Evolutionary conservation across 2,329 filamentous ascomycete species (phyloP).

Genomic region (Arthrinium puccinioides): DNA sequence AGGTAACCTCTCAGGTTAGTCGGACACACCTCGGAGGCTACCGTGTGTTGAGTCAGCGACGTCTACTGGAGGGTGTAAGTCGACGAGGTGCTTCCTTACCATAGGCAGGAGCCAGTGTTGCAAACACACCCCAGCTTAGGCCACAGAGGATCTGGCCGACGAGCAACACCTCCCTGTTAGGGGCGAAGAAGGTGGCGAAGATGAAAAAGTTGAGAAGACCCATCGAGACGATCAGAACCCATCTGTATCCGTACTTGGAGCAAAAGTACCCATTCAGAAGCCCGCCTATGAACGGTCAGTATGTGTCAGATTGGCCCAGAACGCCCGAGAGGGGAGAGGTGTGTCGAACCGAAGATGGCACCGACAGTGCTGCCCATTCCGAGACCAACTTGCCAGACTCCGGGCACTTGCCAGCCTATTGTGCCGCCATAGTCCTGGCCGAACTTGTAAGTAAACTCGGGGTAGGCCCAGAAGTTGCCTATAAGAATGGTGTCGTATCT

Average conservation of each 20-base stretch:
- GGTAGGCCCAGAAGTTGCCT: constrained; percentile 22
- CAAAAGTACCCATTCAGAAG: constrained; percentile 21
- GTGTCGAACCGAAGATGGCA: constrained; percentile 16
- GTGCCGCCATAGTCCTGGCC: constrained; percentile 15
- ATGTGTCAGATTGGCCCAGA: background rate
- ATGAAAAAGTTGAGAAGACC: constrained; percentile 20
- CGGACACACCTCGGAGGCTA: constrained; percentile 24
- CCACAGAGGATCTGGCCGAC: constrained; percentile 23
- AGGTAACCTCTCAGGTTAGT: constrained; percentile 27
- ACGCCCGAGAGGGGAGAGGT: background rate
- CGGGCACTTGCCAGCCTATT: constrained; percentile 17
- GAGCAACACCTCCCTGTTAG: constrained; percentile 13
- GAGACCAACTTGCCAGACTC: constrained; percentile 21
- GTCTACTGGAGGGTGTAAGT: too few relatives aligned
- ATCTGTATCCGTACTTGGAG: constrained; percentile 19
- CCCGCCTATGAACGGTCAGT: constrained; percentile 13
- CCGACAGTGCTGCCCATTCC: constrained; percentile 22
- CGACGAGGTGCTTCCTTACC: too few relatives aligned
- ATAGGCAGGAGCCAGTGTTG: constrained; percentile 24
- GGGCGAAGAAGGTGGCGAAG: constrained; percentile 20
- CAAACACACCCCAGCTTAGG: constrained; percentile 23
- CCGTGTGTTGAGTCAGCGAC: background rate
- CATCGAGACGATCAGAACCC: constrained; percentile 21
- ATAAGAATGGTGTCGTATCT: constrained; percentile 24
- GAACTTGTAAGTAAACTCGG: constrained; percentile 21